Evolutionary conservation across 164 flowering plant genomes (phyloP), one percentile per base, ranked within the genome.

Genomic region (Sedum album): DNA sequence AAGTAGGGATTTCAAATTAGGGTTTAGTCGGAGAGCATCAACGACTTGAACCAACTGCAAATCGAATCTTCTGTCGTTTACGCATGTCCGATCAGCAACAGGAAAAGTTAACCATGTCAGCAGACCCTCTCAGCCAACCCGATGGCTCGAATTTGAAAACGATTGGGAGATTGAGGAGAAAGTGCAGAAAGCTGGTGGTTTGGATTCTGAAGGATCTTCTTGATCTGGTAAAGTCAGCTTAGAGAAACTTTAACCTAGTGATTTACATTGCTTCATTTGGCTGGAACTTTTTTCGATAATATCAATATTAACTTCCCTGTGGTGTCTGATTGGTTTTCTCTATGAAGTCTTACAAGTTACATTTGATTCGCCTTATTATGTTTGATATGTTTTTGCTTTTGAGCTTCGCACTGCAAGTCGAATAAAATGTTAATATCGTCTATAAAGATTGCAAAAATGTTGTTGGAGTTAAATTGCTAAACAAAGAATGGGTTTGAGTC

Each of bases 131-230:
- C n/a, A n/a, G n/a, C n/a, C n/a, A n/a, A n/a, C n/a, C n/a, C n/a
- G n/a, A n/a, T n/a, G n/a, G n/a, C n/a, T n/a, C 74, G 88, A 85
- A 68, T 72, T 88, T 78, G 85, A 87, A 74, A 65, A 72, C 36
- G 82, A 78, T 70, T 73, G 68, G 69, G 63, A 25, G 41, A 60
- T 1, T 14, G 48, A 44, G 17, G 48, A 44, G 48, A 28, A 28
- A 57, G 35, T 5, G 62, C 28, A 26, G 62, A 57, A 28, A 30
- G 33, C 3, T 28, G 33, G 20, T 26, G 62, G 62, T 57, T 26
- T 9, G 7, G 33, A 28, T 28, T 28, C 33, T 4, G 31, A 28
- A 13, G 62, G 33, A 11, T 33, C 62, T 2, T 57, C 35, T 28
- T 55, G 13, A 1, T 28, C 62, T 28, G 33, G 62, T 57, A 57